These are phyloP conservation scores for Phytophthora pistaciae DNA, from an alignment of 352 stramenopile species.

Conservation along the genomic window DNA sequence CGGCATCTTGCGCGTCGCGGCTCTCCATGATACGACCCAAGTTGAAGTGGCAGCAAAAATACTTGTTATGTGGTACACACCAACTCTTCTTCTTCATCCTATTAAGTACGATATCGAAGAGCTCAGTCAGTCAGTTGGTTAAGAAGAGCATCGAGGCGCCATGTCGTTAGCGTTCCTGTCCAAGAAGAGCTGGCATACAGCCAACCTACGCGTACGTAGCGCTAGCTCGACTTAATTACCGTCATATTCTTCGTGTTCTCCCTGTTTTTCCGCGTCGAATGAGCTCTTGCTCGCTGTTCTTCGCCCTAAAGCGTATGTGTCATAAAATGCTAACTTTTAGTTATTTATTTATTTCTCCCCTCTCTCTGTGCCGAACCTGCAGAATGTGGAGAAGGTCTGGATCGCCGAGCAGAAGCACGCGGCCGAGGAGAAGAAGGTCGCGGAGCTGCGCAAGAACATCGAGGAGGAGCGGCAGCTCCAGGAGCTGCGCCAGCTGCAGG, in stretches of 20 bases:
- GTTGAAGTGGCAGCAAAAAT: background rate
- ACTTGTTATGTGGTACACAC: background rate
- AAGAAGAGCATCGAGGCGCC: slow-evolving; percentile 4
- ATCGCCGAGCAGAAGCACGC: slow-evolving; percentile 96
- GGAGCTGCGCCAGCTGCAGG: slow-evolving; percentile 94
- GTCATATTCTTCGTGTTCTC: background rate
- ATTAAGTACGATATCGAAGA: slow-evolving; percentile 1
- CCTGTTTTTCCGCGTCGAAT: background rate
- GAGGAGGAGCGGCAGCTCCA: slow-evolving; percentile 96
- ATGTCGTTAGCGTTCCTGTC: slow-evolving; percentile 94
- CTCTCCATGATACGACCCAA: slow-evolving; percentile 24
- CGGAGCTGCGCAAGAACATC: slow-evolving; percentile 97
- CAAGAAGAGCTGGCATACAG: slow-evolving; percentile 99
- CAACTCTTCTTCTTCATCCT: background rate
- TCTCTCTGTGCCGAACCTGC: slow-evolving; percentile 1
- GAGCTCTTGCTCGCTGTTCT: background rate
- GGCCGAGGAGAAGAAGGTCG: slow-evolving; percentile 93
- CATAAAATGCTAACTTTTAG: background rate
- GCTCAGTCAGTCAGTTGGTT: background rate
- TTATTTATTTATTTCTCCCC: background rate
- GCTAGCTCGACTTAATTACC: background rate
- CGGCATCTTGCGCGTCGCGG: slow-evolving; percentile 24
- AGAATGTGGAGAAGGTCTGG: slow-evolving; percentile 99
- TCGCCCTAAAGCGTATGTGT: background rate
- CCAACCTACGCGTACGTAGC: slow-evolving; percentile 89